Evolutionary conservation across 139 green algal genomes (phyloP).

Genomic region (Haematococcus lacustris): DNA sequence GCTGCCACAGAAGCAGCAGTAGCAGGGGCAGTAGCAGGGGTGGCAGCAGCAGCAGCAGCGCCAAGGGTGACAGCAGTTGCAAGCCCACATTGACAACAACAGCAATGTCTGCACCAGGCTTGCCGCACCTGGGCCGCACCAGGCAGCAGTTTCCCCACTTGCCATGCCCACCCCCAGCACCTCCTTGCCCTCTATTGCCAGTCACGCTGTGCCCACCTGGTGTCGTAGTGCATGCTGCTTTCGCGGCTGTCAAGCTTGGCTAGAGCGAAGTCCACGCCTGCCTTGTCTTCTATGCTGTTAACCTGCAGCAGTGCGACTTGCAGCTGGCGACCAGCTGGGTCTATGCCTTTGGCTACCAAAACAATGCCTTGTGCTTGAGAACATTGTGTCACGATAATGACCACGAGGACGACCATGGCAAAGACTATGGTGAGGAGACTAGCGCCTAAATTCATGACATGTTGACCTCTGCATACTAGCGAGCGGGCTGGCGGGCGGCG

Average conservation of each 20-base stretch:
- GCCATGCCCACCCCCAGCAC: no score
- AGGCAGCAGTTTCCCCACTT: no score
- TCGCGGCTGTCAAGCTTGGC: conserved; percentile 28
- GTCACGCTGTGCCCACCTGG: conserved; percentile 19
- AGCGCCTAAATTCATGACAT: background rate
- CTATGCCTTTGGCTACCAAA: background rate
- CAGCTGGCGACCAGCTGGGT: background rate
- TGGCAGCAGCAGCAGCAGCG: no score
- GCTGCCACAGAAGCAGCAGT: background rate
- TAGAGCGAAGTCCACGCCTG: conserved; percentile 47
- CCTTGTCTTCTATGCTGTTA: conserved; percentile 43
- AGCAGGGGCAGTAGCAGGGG: no score
- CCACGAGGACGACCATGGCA: background rate
- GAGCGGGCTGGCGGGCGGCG: background rate
- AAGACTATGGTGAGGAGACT: background rate
- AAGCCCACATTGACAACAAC: no score
- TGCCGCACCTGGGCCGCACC: no score
- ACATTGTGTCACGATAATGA: background rate
- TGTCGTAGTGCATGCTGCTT: conserved; percentile 42
- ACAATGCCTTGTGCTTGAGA: background rate
- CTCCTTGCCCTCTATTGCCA: no score
- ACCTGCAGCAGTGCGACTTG: conserved; percentile 1
- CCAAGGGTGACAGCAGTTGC: no score
- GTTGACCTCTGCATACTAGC: background rate
- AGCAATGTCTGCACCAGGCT: no score